Evolutionary conservation across 2,329 filamentous ascomycete genomes (phyloP).

Genomic region (Ophioceras dolichostomum): DNA sequence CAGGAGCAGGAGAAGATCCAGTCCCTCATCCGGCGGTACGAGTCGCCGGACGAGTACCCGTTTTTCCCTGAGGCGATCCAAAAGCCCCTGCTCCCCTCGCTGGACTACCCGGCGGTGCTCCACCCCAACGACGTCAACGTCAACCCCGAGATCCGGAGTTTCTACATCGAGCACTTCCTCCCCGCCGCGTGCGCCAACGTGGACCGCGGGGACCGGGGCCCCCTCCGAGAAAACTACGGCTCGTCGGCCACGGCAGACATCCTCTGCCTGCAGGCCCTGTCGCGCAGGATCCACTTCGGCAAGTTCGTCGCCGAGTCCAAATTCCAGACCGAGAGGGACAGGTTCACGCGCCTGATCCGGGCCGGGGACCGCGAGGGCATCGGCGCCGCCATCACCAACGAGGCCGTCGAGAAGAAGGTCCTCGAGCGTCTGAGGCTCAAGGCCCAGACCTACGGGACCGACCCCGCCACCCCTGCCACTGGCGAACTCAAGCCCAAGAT

Average conservation of each 20-base stretch:
- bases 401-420: slow-evolving; percentile 81
- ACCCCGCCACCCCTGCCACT: slow-evolving; percentile 53
- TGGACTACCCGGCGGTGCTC: slow-evolving; percentile 80
- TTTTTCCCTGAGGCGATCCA: slow-evolving; percentile 83
- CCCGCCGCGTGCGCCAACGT: slow-evolving; percentile 72
- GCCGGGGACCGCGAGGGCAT: slow-evolving; percentile 70
- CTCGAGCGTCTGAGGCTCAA: slow-evolving; percentile 78
- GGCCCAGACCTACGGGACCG: slow-evolving; percentile 85
- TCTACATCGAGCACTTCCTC: slow-evolving; percentile 74
- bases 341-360: slow-evolving; percentile 72
- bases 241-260: slow-evolving; percentile 88
- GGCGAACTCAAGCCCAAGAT: slow-evolving; percentile 62
- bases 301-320: slow-evolving; percentile 98
- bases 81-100: slow-evolving; percentile 70
- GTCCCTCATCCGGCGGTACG: slow-evolving; percentile 85
- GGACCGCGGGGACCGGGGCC: slow-evolving; percentile 67
- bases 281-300: slow-evolving; percentile 87
- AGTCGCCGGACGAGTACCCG: slow-evolving; percentile 92
- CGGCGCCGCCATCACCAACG: slow-evolving; percentile 81
- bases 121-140: slow-evolving; percentile 84
- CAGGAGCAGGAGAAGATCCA: slow-evolving; percentile 82
- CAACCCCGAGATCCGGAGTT: slow-evolving; percentile 74
- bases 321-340: slow-evolving; percentile 71
- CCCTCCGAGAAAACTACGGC: slow-evolving; percentile 89
- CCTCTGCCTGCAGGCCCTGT: slow-evolving; percentile 76